These are phyloP conservation scores for Fusarium mangiferae DNA, from an alignment of 2,329 filamentous ascomycete species.

Conservation along the genomic window DNA sequence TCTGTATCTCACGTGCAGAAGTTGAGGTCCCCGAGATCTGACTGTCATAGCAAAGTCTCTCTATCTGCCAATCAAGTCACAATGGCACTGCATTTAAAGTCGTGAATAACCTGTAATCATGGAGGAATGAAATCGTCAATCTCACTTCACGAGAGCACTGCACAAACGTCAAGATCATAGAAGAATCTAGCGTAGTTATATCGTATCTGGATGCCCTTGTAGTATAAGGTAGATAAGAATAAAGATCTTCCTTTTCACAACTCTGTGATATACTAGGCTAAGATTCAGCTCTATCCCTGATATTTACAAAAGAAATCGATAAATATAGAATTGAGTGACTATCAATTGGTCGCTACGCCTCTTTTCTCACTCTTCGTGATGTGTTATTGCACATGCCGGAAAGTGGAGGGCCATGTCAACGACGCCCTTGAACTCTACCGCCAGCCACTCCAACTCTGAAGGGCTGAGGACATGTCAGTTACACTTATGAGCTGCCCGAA, in stretches of 20 bases:
- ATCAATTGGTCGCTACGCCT: neutral
- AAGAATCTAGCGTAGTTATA: neutral
- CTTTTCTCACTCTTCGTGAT: neutral
- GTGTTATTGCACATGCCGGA: slow-evolving; percentile 1
- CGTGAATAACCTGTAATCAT: slow-evolving; percentile 70
- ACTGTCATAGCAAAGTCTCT: slow-evolving; percentile 72
- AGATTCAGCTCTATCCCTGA: neutral
- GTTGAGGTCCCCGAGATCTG: slow-evolving; percentile 77
- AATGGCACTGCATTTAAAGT: slow-evolving; percentile 66
- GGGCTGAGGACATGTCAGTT: neutral
- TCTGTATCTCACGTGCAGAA: slow-evolving; percentile 57
- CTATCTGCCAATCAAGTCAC: slow-evolving; percentile 69
- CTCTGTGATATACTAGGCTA: neutral
- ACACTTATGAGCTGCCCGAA: neutral
- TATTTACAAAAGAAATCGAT: neutral
- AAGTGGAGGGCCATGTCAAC: slow-evolving; percentile 26
- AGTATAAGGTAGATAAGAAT: neutral
- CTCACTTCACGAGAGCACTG: slow-evolving; percentile 63
- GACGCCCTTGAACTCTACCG: neutral
- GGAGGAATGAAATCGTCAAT: slow-evolving; percentile 71
- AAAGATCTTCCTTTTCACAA: neutral
- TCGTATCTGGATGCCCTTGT: neutral
- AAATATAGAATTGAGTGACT: neutral
- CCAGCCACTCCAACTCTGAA: slow-evolving; percentile 8
- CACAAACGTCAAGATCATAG: slow-evolving; percentile 38